Percentiles rank a stretch among this genome's conserved stretches.
Conservation (phyloP, 768 basidiomycete genomes). For the Galerina sulciceps region DNA sequence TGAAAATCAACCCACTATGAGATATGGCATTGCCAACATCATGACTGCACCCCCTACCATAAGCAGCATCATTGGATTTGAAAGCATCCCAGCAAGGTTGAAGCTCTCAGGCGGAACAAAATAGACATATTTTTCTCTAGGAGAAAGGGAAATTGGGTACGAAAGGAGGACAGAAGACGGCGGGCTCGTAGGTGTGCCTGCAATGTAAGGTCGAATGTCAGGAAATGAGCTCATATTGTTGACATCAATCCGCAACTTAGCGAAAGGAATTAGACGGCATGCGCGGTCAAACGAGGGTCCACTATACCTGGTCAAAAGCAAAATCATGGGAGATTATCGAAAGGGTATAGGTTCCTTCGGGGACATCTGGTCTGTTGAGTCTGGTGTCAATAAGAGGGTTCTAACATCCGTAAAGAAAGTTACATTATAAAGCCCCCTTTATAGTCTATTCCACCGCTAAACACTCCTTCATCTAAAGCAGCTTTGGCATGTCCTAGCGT, state of each 20-base stretch:
- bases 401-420: constrained; percentile 22
- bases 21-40: constrained; percentile 75
- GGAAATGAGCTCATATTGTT: constrained; percentile 35
- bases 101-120: constrained; percentile 75
- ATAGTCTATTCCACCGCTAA: constrained; percentile 54
- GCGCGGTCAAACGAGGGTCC: constrained; percentile 3
- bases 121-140: constrained; percentile 62
- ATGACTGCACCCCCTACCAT: constrained; percentile 69
- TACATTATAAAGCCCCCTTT: constrained; percentile 74
- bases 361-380: constrained; percentile 62
- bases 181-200: constrained; percentile 72
- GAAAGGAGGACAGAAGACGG: constrained; percentile 55
- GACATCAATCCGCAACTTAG: constrained; percentile 73
- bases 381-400: not conserved
- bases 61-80: constrained; percentile 85
- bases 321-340: constrained; percentile 71
- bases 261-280: not conserved
- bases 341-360: constrained; percentile 70
- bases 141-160: constrained; percentile 62
- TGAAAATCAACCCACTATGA: constrained; percentile 55
- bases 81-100: constrained; percentile 75
- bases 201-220: constrained; percentile 63
- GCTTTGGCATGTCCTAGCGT: constrained; percentile 61
- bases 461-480: constrained; percentile 60
- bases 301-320: constrained; percentile 68